phyloP scores from a whole-genome alignment of 371 early-diverging fungal species.

The Apophysomyces sp. region DNA sequence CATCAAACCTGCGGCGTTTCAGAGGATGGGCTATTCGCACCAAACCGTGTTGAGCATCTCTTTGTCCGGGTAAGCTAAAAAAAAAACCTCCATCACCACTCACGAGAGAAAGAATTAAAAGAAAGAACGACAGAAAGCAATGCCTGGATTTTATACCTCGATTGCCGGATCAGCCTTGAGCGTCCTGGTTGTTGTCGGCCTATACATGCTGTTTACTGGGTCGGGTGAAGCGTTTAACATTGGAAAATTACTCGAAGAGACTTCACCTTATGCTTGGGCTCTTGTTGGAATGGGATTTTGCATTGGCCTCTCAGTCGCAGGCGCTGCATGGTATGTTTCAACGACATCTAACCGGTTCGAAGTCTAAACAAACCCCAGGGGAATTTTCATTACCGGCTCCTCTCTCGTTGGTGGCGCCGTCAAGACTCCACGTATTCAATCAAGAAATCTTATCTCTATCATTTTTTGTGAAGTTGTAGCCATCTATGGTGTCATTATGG shows the following conservation, averaged over 20 bases:
- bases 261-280: conserved; percentile 92
- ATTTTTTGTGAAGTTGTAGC: conserved; percentile 99
- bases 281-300: conserved; percentile 83
- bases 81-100: not conserved
- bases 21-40: not conserved
- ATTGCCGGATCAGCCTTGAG: conserved; percentile 28
- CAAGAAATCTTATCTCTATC: conserved; percentile 96
- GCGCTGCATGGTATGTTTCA: conserved; percentile 88
- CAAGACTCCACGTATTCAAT: conserved; percentile 90
- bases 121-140: conserved; percentile 1
- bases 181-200: conserved; percentile 47
- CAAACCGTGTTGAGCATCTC: not conserved
- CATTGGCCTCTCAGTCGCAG: conserved; percentile 90
- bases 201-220: conserved; percentile 86
- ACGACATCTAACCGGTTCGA: not conserved
- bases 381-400: conserved; percentile 93
- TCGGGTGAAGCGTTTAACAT: conserved; percentile 85
- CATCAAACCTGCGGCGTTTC: not conserved
- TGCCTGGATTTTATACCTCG: conserved; percentile 31
- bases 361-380: conserved; percentile 54
- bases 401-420: conserved; percentile 93
- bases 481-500: conserved; percentile 98
- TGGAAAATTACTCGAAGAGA: conserved; percentile 74
- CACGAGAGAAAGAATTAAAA: not conserved
- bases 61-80: not conserved